These are phyloP conservation scores for Polyporus arcularius DNA, from an alignment of 768 basidiomycete genomes.

Conservation along the genomic window DNA sequence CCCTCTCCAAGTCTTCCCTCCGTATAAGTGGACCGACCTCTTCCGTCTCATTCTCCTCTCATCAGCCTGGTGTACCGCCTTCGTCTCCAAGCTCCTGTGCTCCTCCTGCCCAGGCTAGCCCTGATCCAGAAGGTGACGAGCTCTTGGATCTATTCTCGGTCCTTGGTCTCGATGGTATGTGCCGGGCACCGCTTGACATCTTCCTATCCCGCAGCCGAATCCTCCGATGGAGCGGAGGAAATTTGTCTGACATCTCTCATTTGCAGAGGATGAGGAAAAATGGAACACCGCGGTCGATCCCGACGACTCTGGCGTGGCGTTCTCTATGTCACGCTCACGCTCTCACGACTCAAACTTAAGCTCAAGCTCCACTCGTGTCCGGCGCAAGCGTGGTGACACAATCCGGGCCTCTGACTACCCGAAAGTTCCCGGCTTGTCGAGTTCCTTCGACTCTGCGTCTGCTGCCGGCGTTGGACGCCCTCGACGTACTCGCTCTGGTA, in stretches of 20 bases:
- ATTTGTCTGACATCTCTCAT: background rate
- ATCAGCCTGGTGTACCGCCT: constrained; percentile 2
- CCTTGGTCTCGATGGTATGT: constrained; percentile 28
- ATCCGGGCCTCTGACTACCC: constrained; percentile 51
- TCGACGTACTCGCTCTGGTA: constrained; percentile 51
- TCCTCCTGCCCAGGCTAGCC: background rate
- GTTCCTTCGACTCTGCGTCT: background rate
- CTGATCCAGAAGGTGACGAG: constrained; percentile 18
- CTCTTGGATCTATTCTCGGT: constrained; percentile 25
- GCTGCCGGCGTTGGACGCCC: constrained; percentile 3
- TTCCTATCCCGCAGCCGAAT: too few species aligned
- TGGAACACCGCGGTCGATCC: background rate
- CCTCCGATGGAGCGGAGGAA: background rate
- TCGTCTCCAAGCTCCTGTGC: constrained; percentile 12
- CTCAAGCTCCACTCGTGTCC: background rate
- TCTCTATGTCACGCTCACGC: background rate
- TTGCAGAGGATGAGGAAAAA: constrained; percentile 17
- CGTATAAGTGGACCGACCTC: background rate
- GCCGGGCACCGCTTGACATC: background rate
- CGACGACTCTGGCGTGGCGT: constrained; percentile 18
- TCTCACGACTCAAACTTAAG: background rate
- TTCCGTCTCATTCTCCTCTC: background rate
- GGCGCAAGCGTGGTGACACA: constrained; percentile 46
- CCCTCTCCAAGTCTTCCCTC: constrained; percentile 6
- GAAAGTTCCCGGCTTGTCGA: constrained; percentile 9